Base-by-base conservation (phyloP, 1,284 basidiomycete species). In the Ceratorhiza oryzae-sativae region DNA sequence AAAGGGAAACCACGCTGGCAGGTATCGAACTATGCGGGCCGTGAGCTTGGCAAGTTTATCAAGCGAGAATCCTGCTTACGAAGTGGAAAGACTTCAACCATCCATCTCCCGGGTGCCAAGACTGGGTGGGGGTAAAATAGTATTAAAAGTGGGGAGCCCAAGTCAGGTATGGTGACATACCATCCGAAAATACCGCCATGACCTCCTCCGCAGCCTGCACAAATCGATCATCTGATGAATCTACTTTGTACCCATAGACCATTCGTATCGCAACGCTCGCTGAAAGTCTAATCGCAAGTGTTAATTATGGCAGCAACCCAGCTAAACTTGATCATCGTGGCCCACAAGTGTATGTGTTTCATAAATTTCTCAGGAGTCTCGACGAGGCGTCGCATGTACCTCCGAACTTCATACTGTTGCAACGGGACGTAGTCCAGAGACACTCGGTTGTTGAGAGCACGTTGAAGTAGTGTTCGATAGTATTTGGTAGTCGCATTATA, bases 1-100 rank as follows among this genome's bases (percentile, higher is more conserved):
- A 5, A 79, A 78, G 32, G 79, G 79, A 55, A 80, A 67, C 79
- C 79, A 80, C 0, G 75, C 71, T 2, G 79, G 79, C 18, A 79
- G 71, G 59, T 79, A 76, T n/a, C 71, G 71, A 23, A 80, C 79
- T 80, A 20, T 23, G 12, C 18, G 23, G 25, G 23, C 5, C 34
- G 12, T 27, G 23, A 55, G 27, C 18, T 5, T 30, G 15, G 46
- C 13, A 27, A 23, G 42, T 15, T 10, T 6, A 34, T 27, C n/a
- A 3, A 27, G 12, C 5, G 34, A 58, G 34, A 20, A 18, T 20
- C 36, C 27, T 9, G 36, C 68, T 51, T 12, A 71, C 68, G 36
- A 9, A 59, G 32, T 49, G 68, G 68, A 23, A 71, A 60, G 4
- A 71, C 56, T 8, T 60, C 56, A 1, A 71, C 68, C 42, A 60